A percentile compares a stretch with the other conserved stretches of the same genome.
phyloP scores from a whole-genome alignment of 352 stramenopile species.

The Phytophthora pisi region DNA sequence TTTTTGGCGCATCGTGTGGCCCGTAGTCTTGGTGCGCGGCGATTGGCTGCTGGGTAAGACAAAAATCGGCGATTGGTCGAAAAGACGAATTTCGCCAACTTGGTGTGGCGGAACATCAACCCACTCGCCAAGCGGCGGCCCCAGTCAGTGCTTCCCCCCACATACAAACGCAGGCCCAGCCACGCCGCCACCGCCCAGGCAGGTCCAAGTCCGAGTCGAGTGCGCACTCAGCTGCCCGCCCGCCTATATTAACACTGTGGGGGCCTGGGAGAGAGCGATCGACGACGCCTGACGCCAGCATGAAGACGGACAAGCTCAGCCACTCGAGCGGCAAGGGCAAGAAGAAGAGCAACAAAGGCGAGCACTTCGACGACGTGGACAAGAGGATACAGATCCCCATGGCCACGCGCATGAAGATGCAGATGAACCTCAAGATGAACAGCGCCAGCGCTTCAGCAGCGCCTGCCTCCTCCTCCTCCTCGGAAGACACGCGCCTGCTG shows the following conservation, averaged over 20 bases:
- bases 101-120: constrained; percentile 25
- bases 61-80: no score
- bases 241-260: no score
- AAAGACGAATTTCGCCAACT: neutral
- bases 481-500: constrained; percentile 41
- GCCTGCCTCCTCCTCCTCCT: neutral
- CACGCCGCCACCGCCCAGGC: neutral
- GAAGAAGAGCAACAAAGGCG: constrained; percentile 4
- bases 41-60: constrained; percentile 12
- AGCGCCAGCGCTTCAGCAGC: constrained; percentile 1
- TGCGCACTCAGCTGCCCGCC: no score
- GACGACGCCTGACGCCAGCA: constrained; percentile 4
- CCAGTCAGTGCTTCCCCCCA: constrained; percentile 3
- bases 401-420: constrained; percentile 52
- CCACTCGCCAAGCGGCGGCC: neutral
- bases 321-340: constrained; percentile 28
- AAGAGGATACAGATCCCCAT: constrained; percentile 78
- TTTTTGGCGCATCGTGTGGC: constrained; percentile 27
- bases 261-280: no score
- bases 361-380: constrained; percentile 61
- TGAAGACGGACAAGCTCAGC: constrained; percentile 35
- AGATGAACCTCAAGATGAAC: constrained; percentile 51
- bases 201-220: no score
- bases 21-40: constrained; percentile 6
- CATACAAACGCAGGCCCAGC: constrained; percentile 8